Evolutionary conservation across 202 grass and related monocot genomes (phyloP), one percentile per base, ranked within the genome.

Genomic region (Setaria italica): DNA sequence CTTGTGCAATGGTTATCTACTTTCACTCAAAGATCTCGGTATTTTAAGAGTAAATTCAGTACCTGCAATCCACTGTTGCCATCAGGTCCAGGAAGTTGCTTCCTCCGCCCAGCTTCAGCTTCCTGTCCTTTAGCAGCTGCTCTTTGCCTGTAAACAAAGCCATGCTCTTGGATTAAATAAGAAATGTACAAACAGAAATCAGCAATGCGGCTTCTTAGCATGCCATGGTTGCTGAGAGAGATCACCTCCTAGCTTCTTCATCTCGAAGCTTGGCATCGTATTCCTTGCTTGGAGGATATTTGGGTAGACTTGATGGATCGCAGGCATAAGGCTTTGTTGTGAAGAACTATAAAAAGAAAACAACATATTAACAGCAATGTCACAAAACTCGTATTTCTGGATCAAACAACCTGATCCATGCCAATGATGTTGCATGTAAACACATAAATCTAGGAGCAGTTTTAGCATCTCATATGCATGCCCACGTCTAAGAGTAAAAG

Each of bases 261-360:
- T 99, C 94, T 79, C 97, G 90, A 87, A 97, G 94, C 70, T 97
- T 99, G 65, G 94, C 97, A 79, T 97, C 94, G 45, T 99, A 99
- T 85, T 99, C 97, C 87, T 99, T 99, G 81, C 94, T 94, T 70
- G 97, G 97, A 78, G 97, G 97, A 91, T 97, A 99, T 89, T 99
- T 99, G 5, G 97, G 94, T 72, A 99, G 85, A 64, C 87, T 95
- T 74, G 92, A 96, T 39, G 94, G 94, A 81, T 99, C 93, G 30
- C 97, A 97, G 19, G 94, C 92, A 89, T 88, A 93, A 68, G 97
- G 97, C 33, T 97, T 99, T 11, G 89, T 91, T 70, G 80, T 91
- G 87, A 99, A 99, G 80, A 99, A 99, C 97, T 99, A 91, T 45
- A 85, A 72, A 86, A 75, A 48, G 74, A 80, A 76, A 85, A 79